Evolutionary conservation across 805 yeast genomes (phyloP).

Genomic region (Yarrowia sp.): DNA sequence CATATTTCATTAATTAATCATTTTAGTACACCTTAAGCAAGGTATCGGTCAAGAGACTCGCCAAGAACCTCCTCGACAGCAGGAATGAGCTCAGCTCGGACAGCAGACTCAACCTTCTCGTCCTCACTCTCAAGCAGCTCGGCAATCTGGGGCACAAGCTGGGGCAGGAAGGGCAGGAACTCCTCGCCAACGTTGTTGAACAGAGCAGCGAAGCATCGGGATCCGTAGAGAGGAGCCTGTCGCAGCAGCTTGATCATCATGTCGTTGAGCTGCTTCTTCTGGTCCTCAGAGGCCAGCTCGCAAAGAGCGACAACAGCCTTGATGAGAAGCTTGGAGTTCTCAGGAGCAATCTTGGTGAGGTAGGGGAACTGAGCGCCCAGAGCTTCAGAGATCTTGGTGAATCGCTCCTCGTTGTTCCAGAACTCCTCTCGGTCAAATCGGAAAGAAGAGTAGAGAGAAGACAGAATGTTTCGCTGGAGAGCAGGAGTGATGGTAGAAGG

Average conservation of each 20-base stretch:
- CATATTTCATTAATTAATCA: constrained; percentile 1
- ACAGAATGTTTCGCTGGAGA: constrained; percentile 74
- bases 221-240: constrained; percentile 77
- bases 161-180: constrained; percentile 91
- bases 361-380: constrained; percentile 69
- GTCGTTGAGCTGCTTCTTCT: constrained; percentile 74
- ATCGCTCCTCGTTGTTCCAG: constrained; percentile 90
- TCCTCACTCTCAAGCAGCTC: constrained; percentile 95
- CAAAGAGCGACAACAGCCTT: constrained; percentile 81
- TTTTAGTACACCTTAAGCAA: constrained; percentile 43
- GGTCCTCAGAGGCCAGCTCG: constrained; percentile 61
- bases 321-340: constrained; percentile 74
- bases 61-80: constrained; percentile 93
- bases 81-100: constrained; percentile 85
- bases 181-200: constrained; percentile 88
- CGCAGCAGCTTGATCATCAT: constrained; percentile 70
- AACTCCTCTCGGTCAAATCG: constrained; percentile 91
- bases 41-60: constrained; percentile 78
- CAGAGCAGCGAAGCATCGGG: constrained; percentile 75
- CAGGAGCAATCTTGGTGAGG: constrained; percentile 53
- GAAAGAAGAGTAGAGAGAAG: constrained; percentile 79
- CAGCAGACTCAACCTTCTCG: constrained; percentile 90
- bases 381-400: constrained; percentile 69
- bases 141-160: constrained; percentile 92
- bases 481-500: constrained; percentile 55